Conservation (phyloP, 228 moss, liverwort and hornwort species). For the Sphagnum fallax region DNA sequence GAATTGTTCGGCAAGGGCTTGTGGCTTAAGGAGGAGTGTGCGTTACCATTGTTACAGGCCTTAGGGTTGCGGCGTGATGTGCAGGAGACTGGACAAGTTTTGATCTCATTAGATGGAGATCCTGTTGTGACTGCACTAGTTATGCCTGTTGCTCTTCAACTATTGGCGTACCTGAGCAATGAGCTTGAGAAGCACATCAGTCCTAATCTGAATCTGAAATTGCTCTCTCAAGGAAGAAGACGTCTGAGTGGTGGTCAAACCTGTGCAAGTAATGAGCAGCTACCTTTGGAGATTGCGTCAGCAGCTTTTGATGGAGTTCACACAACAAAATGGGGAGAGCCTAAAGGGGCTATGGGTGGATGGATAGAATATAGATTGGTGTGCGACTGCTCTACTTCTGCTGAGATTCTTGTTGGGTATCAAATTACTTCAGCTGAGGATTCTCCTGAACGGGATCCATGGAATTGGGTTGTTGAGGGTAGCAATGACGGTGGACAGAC, state of each 20-base stretch:
- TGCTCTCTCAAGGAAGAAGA: slow-evolving; percentile 35
- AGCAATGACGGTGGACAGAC: slow-evolving; percentile 25
- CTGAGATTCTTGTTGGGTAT: slow-evolving; percentile 32
- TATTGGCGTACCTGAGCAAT: slow-evolving; percentile 36
- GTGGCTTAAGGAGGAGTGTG: slow-evolving; percentile 50
- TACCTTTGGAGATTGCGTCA: slow-evolving; percentile 39
- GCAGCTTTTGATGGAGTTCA: slow-evolving; percentile 58
- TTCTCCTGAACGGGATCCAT: slow-evolving; percentile 38
- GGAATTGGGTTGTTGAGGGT: slow-evolving; percentile 50
- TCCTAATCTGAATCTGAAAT: slow-evolving; percentile 12
- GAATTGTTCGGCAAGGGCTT: slow-evolving; percentile 26
- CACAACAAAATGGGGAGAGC: slow-evolving; percentile 57
- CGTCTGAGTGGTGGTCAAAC: slow-evolving; percentile 26
- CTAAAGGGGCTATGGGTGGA: slow-evolving; percentile 29
- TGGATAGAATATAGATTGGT: slow-evolving; percentile 53
- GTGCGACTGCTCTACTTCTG: slow-evolving; percentile 1
- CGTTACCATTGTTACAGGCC: slow-evolving; percentile 33
- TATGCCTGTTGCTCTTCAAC: slow-evolving; percentile 51
- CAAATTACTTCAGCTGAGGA: slow-evolving; percentile 55
- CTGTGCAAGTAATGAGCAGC: slow-evolving; percentile 46
- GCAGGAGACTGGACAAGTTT: slow-evolving; percentile 30
- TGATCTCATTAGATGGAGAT: slow-evolving; percentile 30
- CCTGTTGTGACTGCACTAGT: slow-evolving; percentile 38
- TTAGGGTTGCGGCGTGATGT: slow-evolving; percentile 31
- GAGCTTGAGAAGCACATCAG: slow-evolving; percentile 14